Percentiles rank a stretch among this genome's conserved stretches.
These are phyloP conservation scores for Athelia psychrophila DNA, from an alignment of 1,284 basidiomycete species.

Conservation along the genomic window DNA sequence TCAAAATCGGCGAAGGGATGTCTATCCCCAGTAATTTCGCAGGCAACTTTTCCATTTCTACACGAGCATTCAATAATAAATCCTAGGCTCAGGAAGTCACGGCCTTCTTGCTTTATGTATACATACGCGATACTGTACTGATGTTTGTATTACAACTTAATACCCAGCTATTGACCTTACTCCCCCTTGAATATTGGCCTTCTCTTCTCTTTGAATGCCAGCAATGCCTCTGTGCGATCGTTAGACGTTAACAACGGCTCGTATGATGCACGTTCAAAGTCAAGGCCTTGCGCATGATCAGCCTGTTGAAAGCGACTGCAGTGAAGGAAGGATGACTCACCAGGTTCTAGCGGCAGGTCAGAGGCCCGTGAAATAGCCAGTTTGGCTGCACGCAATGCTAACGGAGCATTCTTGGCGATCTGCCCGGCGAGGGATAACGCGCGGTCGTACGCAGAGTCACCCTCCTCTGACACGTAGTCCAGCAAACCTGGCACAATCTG, in stretches of 20 bases:
- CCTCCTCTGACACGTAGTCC: conserved; percentile 70
- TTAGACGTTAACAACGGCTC: conserved; percentile 77
- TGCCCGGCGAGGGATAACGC: conserved; percentile 63
- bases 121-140: neutral
- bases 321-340: conserved; percentile 30
- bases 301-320: conserved; percentile 10
- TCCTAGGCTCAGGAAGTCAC: too few species aligned
- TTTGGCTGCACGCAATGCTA: conserved; percentile 89
- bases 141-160: conserved; percentile 6
- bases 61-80: conserved; percentile 19
- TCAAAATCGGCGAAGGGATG: conserved; percentile 62
- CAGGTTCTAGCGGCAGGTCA: conserved; percentile 74
- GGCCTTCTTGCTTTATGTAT: neutral
- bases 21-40: conserved; percentile 50
- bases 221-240: conserved; percentile 83
- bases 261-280: conserved; percentile 87
- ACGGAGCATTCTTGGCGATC: conserved; percentile 75
- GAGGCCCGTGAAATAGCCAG: conserved; percentile 81
- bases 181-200: conserved; percentile 81
- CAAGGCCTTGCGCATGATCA: conserved; percentile 55
- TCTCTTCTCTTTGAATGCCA: conserved; percentile 90
- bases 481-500: conserved; percentile 57
- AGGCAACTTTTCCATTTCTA: conserved; percentile 46
- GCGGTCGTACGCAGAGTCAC: conserved; percentile 60
- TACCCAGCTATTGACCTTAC: conserved; percentile 36